Evolutionary conservation across 495 filamentous ascomycete species (phyloP).

Genomic region (Trichoderma orchidacearum): DNA sequence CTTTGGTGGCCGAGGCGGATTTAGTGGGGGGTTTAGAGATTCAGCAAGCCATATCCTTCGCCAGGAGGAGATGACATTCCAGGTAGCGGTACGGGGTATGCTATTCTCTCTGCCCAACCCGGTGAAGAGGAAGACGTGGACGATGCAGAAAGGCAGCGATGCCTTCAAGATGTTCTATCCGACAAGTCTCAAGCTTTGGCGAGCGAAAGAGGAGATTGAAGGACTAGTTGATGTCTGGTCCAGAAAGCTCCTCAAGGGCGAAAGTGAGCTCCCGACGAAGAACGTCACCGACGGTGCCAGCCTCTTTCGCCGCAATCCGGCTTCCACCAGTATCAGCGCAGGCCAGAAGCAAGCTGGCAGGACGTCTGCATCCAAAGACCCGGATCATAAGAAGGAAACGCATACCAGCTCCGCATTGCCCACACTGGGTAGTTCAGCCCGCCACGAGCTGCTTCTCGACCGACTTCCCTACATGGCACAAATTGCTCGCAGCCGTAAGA

Average conservation of each 20-base stretch:
- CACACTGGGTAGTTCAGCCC: constrained; percentile 45
- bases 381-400: constrained; percentile 4
- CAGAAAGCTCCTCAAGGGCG: constrained; percentile 36
- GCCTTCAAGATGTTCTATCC: constrained; percentile 83
- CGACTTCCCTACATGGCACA: constrained; percentile 72
- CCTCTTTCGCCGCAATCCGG: constrained; percentile 22
- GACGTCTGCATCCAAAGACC: background rate
- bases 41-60: constrained; percentile 58
- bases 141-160: constrained; percentile 32
- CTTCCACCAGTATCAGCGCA: constrained; percentile 13
- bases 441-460: constrained; percentile 64
- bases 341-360: constrained; percentile 15
- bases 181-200: constrained; percentile 60
- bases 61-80: constrained; percentile 86
- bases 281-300: constrained; percentile 23
- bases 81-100: constrained; percentile 71
- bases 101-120: constrained; percentile 73
- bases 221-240: constrained; percentile 55
- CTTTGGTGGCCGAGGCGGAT: constrained; percentile 27
- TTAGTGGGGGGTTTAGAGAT: constrained; percentile 29
- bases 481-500: constrained; percentile 27
- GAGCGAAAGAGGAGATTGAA: constrained; percentile 64
- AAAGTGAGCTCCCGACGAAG: constrained; percentile 8
- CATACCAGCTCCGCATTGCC: constrained; percentile 19
- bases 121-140: constrained; percentile 47